Percentiles rank a stretch among this genome's conserved stretches.
Evolutionary conservation across 495 filamentous ascomycete genomes (phyloP).

Genomic region (Staphylotrichum tortipilum): DNA sequence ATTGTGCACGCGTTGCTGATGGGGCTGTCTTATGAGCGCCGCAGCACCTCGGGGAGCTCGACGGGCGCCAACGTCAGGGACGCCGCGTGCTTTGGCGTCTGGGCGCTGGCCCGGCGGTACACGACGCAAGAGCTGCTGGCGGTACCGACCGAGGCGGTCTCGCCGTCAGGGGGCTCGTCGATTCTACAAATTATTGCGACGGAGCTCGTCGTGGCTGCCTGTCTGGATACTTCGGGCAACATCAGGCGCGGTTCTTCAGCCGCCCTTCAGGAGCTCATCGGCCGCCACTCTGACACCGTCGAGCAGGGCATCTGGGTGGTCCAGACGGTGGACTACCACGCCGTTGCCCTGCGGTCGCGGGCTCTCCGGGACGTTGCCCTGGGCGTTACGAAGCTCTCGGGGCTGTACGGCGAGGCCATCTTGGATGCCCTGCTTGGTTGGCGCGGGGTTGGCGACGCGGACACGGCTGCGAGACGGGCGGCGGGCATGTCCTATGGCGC

Average conservation of each 20-base stretch:
- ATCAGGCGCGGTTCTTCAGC: slow-evolving; percentile 87
- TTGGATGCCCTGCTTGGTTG: slow-evolving; percentile 68
- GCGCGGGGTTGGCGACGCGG: slow-evolving; percentile 74
- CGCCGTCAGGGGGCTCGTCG: slow-evolving; percentile 23
- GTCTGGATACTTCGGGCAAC: slow-evolving; percentile 83
- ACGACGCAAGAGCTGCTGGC: slow-evolving; percentile 65
- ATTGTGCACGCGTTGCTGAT: slow-evolving; percentile 63
- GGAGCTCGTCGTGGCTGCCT: slow-evolving; percentile 71
- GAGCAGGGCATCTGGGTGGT: slow-evolving; percentile 73
- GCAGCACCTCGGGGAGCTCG: slow-evolving; percentile 68
- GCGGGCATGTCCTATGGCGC: slow-evolving; percentile 62
- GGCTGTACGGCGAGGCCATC: slow-evolving; percentile 61
- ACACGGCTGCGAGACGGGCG: slow-evolving; percentile 60
- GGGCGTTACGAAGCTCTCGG: slow-evolving; percentile 53
- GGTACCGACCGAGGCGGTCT: slow-evolving; percentile 37
- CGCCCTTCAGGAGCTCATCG: slow-evolving; percentile 88
- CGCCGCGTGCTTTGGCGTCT: slow-evolving; percentile 91
- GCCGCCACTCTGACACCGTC: slow-evolving; percentile 80
- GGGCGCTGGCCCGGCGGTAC: slow-evolving; percentile 84
- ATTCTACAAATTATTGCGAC: slow-evolving; percentile 70
- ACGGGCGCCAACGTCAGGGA: slow-evolving; percentile 93
- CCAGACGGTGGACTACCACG: slow-evolving; percentile 85
- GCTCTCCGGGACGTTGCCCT: slow-evolving; percentile 70
- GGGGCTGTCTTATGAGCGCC: slow-evolving; percentile 77
- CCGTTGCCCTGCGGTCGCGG: slow-evolving; percentile 75